Conservation (phyloP, 1,139 yeast species). For the Zygoascus sp. region DNA sequence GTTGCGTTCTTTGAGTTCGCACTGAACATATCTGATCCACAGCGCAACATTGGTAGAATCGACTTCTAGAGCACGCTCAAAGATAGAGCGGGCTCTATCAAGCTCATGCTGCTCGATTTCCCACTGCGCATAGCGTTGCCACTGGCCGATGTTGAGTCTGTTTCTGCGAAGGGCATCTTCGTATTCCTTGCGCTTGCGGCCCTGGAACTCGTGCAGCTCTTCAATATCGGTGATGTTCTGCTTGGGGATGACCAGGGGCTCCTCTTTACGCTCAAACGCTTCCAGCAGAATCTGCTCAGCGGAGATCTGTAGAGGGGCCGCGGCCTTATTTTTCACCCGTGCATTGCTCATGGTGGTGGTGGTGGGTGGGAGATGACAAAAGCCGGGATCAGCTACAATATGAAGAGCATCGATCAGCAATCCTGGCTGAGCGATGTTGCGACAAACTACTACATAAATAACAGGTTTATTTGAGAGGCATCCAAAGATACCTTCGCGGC, state of each 20-base stretch:
- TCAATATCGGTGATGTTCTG: slow-evolving; percentile 65
- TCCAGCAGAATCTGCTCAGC: slow-evolving; percentile 55
- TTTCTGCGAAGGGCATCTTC: slow-evolving; percentile 84
- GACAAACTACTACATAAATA: no score
- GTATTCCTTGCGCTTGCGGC: slow-evolving; percentile 71
- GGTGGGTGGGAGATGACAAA: background rate
- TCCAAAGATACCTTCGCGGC: no score
- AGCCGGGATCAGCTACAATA: no score
- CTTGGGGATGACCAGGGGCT: slow-evolving; percentile 42
- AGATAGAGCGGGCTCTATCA: slow-evolving; percentile 73
- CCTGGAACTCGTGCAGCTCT: slow-evolving; percentile 71
- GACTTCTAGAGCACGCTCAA: slow-evolving; percentile 82
- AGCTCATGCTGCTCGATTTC: slow-evolving; percentile 78
- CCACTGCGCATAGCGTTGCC: slow-evolving; percentile 90
- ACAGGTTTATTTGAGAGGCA: no score
- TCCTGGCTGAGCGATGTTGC: no score
- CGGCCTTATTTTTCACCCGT: slow-evolving; percentile 40
- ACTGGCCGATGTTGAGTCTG: slow-evolving; percentile 74
- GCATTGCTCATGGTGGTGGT: background rate
- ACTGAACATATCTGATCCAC: slow-evolving; percentile 80
- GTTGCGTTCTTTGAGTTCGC: slow-evolving; percentile 67
- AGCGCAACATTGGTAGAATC: slow-evolving; percentile 70
- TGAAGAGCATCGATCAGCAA: no score
- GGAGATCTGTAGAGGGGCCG: slow-evolving; percentile 49
- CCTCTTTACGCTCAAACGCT: slow-evolving; percentile 48